Evolutionary conservation across 2,329 filamentous ascomycete genomes (phyloP).

Genomic region (Penicillium sp.): DNA sequence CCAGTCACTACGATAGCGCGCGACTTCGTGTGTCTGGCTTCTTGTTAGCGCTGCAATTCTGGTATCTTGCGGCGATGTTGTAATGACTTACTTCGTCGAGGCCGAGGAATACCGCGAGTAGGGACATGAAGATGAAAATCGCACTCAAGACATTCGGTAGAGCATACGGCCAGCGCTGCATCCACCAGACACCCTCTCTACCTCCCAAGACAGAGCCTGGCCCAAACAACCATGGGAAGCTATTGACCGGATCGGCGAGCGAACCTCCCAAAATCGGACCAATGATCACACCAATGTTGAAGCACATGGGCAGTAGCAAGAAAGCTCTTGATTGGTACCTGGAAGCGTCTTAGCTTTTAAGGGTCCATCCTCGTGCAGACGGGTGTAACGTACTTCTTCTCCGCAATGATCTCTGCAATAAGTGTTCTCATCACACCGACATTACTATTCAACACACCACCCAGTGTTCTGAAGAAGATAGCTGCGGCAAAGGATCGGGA

Average conservation of each 20-base stretch:
- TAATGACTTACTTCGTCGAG: slow-evolving; percentile 60
- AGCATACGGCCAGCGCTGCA: slow-evolving; percentile 67
- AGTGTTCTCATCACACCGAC: slow-evolving; percentile 74
- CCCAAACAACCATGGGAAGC: slow-evolving; percentile 65
- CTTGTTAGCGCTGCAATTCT: neutral
- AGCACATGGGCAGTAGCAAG: slow-evolving; percentile 65
- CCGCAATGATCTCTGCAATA: slow-evolving; percentile 70
- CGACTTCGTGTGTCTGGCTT: slow-evolving; percentile 38
- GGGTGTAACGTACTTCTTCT: slow-evolving; percentile 59
- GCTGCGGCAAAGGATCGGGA: slow-evolving; percentile 63
- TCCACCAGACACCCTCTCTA: slow-evolving; percentile 62
- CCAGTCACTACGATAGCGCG: slow-evolving; percentile 43
- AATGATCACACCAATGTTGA: slow-evolving; percentile 66
- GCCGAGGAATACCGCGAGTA: slow-evolving; percentile 60
- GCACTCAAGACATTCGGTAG: slow-evolving; percentile 69
- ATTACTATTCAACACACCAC: slow-evolving; percentile 71
- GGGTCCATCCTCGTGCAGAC: neutral
- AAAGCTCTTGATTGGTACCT: slow-evolving; percentile 57
- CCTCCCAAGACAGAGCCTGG: slow-evolving; percentile 59
- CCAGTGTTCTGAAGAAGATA: slow-evolving; percentile 65
- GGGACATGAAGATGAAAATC: slow-evolving; percentile 58
- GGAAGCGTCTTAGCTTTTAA: slow-evolving; percentile 1
- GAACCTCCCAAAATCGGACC: slow-evolving; percentile 64
- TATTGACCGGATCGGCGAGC: slow-evolving; percentile 65
- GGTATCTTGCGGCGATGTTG: neutral